A percentile compares a stretch with the other conserved stretches of the same genome.
Evolutionary conservation across 2,329 filamentous ascomycete genomes (phyloP).

Genomic region (Botrytis deweyae): DNA sequence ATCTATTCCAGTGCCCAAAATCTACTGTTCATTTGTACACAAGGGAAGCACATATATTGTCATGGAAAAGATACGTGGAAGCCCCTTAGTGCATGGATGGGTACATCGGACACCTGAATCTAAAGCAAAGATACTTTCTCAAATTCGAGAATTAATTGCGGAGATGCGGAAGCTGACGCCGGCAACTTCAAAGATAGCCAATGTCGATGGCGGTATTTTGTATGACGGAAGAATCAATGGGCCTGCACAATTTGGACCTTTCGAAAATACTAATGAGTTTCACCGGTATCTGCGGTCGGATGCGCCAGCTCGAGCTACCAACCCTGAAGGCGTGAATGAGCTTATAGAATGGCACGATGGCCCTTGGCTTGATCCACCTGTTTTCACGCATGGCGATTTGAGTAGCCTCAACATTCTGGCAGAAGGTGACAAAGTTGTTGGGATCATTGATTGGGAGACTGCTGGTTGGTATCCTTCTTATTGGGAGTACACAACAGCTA

Average conservation of each 20-base stretch:
- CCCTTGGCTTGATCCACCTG: conserved; percentile 17
- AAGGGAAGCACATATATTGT: conserved; percentile 40
- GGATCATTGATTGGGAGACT: conserved; percentile 46
- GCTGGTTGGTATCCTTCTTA: conserved; percentile 44
- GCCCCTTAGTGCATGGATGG: neutral
- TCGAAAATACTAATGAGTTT: conserved; percentile 20
- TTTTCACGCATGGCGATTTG: conserved; percentile 49
- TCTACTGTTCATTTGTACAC: conserved; percentile 40
- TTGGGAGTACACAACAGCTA: conserved; percentile 44
- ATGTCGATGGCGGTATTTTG: conserved; percentile 17
- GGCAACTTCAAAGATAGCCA: neutral
- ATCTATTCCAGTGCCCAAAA: conserved; percentile 42
- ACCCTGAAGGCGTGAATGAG: conserved; percentile 18
- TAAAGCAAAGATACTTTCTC: conserved; percentile 38
- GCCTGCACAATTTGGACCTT: neutral
- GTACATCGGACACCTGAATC: conserved; percentile 33
- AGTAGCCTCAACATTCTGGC: conserved; percentile 47
- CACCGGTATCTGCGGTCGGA: conserved; percentile 35
- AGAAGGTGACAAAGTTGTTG: conserved; percentile 42
- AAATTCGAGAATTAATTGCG: conserved; percentile 35
- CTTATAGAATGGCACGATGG: conserved; percentile 27
- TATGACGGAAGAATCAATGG: neutral
- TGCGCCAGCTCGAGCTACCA: conserved; percentile 14
- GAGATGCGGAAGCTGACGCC: conserved; percentile 11
- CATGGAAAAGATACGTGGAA: conserved; percentile 42